Base-by-base conservation (phyloP, 306 rosid species). In the Fagus sylvatica region DNA sequence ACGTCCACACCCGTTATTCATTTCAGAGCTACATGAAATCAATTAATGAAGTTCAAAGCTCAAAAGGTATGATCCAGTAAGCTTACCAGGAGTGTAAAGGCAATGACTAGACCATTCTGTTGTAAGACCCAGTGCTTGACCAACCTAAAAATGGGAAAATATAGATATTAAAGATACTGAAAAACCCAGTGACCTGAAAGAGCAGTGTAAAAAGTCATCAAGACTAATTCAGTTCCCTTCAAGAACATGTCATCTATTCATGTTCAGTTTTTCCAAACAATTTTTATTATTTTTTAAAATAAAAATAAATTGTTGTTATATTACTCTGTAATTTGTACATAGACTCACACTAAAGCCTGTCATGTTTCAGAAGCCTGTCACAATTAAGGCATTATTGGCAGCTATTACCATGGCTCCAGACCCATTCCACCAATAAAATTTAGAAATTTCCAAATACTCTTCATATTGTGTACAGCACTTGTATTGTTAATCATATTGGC, bases 51-150 rank as follows among this genome's bases (percentile, higher is more conserved):
- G 22, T 69, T 78, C 71, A 32, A 73, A 48, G 72, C 40, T 49
- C 37, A 34, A 8, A 48, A 53, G 3, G 40, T n/a, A 13, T 2
- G 53, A 36, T 28, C 11, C 41, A 59, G 32, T 72, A 49, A 49
- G 73, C 86, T 74, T 88, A 95, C 98, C 98, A 30, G 97, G 84
- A 19, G 80, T 48, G 79, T 89, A 95, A 36, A 95, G 89, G 13
- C 95, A 89, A 73, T 92, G 98, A 84, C 85, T 90, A 53, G 98
- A 95, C 98, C 98, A 90, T 67, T 89, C 95, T 3, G 98, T 94
- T 51, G 97, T 81, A 81, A 94, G 91, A 59, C 97, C 98, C 51
- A 94, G 82, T 43, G 98, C 98, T 79, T 94, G 97, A 85, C 97
- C 97, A 53, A 94, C 87, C 98, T 94, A 81, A 28, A 49, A 32